phyloP scores from a whole-genome alignment of 2,329 filamentous ascomycete genomes.

The Penicillium thymicola region DNA sequence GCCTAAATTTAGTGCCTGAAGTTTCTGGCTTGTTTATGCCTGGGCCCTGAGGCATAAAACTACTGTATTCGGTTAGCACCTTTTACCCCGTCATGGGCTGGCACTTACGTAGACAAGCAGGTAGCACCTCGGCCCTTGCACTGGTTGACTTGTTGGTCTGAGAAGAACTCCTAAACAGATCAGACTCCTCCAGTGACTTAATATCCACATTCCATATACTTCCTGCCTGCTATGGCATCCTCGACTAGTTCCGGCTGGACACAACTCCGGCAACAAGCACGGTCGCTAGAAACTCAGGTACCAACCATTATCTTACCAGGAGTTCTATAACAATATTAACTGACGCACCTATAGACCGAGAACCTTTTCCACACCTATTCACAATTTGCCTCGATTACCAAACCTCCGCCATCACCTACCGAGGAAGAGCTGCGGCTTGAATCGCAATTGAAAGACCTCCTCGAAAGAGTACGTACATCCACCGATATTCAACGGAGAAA shows the following conservation, averaged over 20 bases:
- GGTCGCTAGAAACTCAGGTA: slow-evolving; percentile 87
- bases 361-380: slow-evolving; percentile 69
- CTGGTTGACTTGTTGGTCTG: background rate
- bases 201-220: background rate
- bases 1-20: background rate
- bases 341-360: slow-evolving; percentile 64
- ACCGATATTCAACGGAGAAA: background rate
- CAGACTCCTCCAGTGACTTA: background rate
- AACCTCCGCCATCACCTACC: slow-evolving; percentile 76
- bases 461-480: slow-evolving; percentile 51
- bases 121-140: slow-evolving; percentile 5
- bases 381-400: slow-evolving; percentile 77
- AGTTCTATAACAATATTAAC: slow-evolving; percentile 4
- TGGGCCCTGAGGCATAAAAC: background rate
- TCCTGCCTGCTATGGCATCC: slow-evolving; percentile 47
- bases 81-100: slow-evolving; percentile 6
- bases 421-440: slow-evolving; percentile 81
- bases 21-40: background rate
- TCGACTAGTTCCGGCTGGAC: slow-evolving; percentile 73
- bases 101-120: slow-evolving; percentile 9
- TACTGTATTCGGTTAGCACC: slow-evolving; percentile 1
- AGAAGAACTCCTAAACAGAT: background rate
- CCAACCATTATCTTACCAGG: slow-evolving; percentile 14
- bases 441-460: slow-evolving; percentile 74
- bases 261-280: slow-evolving; percentile 87